These are phyloP conservation scores for Exsudoporus frostii DNA, from an alignment of 768 basidiomycete species.

Conservation along the genomic window DNA sequence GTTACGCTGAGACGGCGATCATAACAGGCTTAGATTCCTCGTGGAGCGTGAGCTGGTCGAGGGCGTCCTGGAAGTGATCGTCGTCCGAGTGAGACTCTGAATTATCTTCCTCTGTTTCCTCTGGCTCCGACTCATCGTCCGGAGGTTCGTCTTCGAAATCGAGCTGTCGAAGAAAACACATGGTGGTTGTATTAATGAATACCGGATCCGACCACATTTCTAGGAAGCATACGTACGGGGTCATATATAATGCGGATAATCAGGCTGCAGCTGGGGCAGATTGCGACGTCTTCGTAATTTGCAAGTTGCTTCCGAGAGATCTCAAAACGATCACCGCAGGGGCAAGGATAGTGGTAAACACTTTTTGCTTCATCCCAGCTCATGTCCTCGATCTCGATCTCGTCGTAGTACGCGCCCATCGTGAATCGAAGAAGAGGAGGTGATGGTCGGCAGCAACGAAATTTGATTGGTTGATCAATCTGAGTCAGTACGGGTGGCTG, in stretches of 20 bases:
- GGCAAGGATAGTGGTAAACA: slow-evolving; percentile 95
- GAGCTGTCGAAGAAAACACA: slow-evolving; percentile 43
- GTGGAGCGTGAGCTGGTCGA: slow-evolving; percentile 52
- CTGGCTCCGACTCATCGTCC: slow-evolving; percentile 39
- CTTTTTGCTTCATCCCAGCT: slow-evolving; percentile 77
- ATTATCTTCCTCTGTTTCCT: slow-evolving; percentile 33
- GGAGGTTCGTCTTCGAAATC: slow-evolving; percentile 81
- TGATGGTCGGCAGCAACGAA: not conserved
- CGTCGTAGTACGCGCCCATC: slow-evolving; percentile 92
- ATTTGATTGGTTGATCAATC: not conserved
- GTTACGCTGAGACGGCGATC: slow-evolving; percentile 20
- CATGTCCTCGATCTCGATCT: slow-evolving; percentile 97
- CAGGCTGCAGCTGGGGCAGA: slow-evolving; percentile 93
- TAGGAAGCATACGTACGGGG: slow-evolving; percentile 58
- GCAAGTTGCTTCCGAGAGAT: slow-evolving; percentile 82
- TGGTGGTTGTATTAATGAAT: not conserved
- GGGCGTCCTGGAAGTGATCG: slow-evolving; percentile 58
- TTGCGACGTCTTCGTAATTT: slow-evolving; percentile 91
- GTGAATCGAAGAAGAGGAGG: not conserved
- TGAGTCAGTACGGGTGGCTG: not conserved
- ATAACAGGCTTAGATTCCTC: slow-evolving; percentile 10
- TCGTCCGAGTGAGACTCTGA: slow-evolving; percentile 38
- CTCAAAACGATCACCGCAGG: slow-evolving; percentile 97
- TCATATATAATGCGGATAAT: slow-evolving; percentile 92
- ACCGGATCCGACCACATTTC: not conserved